Evolutionary conservation across 129 eudicot species (phyloP), one percentile per base, ranked within the genome.

Genomic region (Flaveria sonorensis): DNA sequence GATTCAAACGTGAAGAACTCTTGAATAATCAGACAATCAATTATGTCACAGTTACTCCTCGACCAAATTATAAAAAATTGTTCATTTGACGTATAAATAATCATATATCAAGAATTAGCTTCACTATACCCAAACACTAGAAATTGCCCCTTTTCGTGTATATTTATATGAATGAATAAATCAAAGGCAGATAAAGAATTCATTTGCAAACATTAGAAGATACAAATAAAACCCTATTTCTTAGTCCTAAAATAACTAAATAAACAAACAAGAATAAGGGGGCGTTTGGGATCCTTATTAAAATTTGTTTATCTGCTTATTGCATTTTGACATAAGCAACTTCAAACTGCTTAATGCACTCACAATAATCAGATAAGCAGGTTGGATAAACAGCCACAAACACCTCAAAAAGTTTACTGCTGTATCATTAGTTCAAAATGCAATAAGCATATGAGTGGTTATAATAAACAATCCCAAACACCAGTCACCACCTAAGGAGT

Each of bases 1-100:
- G 50, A 72, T 72, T 53, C 39, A 55, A 21, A 36, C 39, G 20
- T 55, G 45, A 53, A 72, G 18, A 66, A 40, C 77, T 74, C 56
- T 20, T 53, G 40, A 36, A 72, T 36, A 18, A 36, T 19, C 46
- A 72, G 56, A 67, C 1, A 51, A 28, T 16, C 28, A 71, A 48
- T n/a, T 70, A 24, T 15, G 74, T 14, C 19, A 20, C 46, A 15
- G 23, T 20, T 68, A 12, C 30, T 57, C 4, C 66, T 23, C 3
- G 26, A 47, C 62, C n/a, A 45, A 36, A 30, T 71, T 47, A 18
- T 71, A 46, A 48, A 52, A 52, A 51, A 51, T 1, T 50, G 16
- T 26, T 62, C 2, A 62, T 28, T 4, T 26, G 68, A 14, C 45
- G 15, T 26, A 15, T 62, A 28, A 28, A 62, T 15, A 28, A 62